phyloP scores from a whole-genome alignment of 805 yeast species.

The Priceomyces medius region DNA sequence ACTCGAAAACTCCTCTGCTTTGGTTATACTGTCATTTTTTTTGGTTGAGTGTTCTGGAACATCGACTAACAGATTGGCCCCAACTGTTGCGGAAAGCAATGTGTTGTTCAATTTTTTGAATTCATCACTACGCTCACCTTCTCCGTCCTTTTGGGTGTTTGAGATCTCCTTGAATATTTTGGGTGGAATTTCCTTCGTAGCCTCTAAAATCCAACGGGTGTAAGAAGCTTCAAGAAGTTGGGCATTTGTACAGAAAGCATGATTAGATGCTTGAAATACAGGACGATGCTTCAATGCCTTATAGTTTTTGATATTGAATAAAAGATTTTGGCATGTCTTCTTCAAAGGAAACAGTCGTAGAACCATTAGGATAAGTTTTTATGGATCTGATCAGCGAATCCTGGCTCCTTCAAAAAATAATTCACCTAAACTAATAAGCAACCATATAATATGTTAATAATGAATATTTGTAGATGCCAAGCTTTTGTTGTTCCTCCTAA shows the following conservation, averaged over 20 bases:
- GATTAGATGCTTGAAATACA: constrained; percentile 13
- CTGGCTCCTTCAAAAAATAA: no score
- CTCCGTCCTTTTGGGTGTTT: background rate
- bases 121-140: background rate
- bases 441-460: no score
- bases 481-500: no score
- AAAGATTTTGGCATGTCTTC: constrained; percentile 16
- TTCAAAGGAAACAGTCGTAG: constrained; percentile 19
- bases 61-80: background rate
- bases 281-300: constrained; percentile 9
- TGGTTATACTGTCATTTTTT: constrained; percentile 1
- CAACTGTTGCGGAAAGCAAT: background rate
- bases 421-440: no score
- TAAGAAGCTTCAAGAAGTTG: constrained; percentile 18
- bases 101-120: constrained; percentile 3
- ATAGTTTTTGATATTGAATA: constrained; percentile 13
- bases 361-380: constrained; percentile 8
- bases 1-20: background rate
- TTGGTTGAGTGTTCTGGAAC: background rate
- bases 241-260: constrained; percentile 20
- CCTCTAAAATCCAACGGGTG: constrained; percentile 15
- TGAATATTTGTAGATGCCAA: no score
- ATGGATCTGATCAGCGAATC: background rate
- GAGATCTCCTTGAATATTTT: constrained; percentile 7
- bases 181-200: constrained; percentile 13